A percentile compares a stretch with the other conserved stretches of the same genome.
Conservation (phyloP, 352 stramenopile genomes). For the Bremia lactucae region DNA sequence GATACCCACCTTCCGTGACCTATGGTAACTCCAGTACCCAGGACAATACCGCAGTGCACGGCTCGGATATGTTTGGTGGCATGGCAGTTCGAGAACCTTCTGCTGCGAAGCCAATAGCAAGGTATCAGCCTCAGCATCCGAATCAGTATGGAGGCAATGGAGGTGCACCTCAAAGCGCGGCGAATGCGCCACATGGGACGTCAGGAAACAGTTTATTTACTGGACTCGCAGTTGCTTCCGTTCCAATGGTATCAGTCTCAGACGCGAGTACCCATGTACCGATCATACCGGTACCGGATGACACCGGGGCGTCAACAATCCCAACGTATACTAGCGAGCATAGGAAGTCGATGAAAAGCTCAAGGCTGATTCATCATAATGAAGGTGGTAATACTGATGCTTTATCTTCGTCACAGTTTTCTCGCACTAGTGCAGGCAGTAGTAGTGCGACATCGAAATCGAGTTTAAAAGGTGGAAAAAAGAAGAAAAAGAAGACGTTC, state of each 20-base stretch:
- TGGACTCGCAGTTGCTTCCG: constrained; percentile 37
- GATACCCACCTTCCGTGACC: constrained; percentile 8
- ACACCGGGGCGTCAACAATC: constrained; percentile 4
- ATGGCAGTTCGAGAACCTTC: constrained; percentile 49
- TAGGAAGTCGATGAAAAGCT: constrained; percentile 25
- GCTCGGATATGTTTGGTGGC: constrained; percentile 72
- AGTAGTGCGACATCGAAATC: constrained; percentile 18
- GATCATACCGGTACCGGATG: constrained; percentile 12
- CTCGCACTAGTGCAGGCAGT: constrained; percentile 18
- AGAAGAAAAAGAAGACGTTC: constrained; percentile 83
- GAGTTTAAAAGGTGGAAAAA: constrained; percentile 42
- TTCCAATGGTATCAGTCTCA: not conserved
- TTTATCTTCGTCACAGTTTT: constrained; percentile 13
- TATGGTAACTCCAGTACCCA: constrained; percentile 15
- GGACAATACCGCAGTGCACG: constrained; percentile 8
- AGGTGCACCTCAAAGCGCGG: not conserved
- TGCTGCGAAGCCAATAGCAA: constrained; percentile 4
- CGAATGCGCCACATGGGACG: constrained; percentile 1
- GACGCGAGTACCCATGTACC: constrained; percentile 1
- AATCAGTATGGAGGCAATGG: constrained; percentile 27
- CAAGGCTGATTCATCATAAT: constrained; percentile 54
- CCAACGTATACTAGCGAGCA: constrained; percentile 21
- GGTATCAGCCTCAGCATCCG: constrained; percentile 15
- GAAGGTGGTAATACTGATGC: constrained; percentile 25
- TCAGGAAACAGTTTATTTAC: constrained; percentile 34